phyloP scores from a whole-genome alignment of 2,329 filamentous ascomycete genomes.

The Alternaria longipes region DNA sequence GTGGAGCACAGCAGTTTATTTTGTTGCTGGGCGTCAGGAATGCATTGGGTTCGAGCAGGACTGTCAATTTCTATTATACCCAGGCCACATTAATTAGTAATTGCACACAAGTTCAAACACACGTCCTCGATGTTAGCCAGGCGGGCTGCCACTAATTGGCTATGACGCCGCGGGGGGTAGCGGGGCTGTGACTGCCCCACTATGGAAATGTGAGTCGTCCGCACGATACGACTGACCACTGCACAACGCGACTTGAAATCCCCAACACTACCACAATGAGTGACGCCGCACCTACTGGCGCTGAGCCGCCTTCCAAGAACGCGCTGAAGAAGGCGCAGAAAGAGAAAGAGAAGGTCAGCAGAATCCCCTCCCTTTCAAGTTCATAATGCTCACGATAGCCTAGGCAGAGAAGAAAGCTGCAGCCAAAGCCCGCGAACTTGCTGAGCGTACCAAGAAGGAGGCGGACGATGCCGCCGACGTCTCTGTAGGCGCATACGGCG shows the following conservation, averaged over 20 bases:
- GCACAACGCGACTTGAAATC: slow-evolving; percentile 8
- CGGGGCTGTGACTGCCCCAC: slow-evolving; percentile 33
- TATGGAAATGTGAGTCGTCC: slow-evolving; percentile 14
- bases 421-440: slow-evolving; percentile 61
- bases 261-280: slow-evolving; percentile 36
- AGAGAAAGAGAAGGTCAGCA: slow-evolving; percentile 52
- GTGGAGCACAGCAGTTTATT: slow-evolving; percentile 7
- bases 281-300: slow-evolving; percentile 38
- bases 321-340: slow-evolving; percentile 55
- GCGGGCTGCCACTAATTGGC: slow-evolving; percentile 1
- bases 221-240: slow-evolving; percentile 2
- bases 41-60: slow-evolving; percentile 7
- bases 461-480: slow-evolving; percentile 72
- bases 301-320: slow-evolving; percentile 51
- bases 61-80: slow-evolving; percentile 17
- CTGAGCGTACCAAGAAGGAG: slow-evolving; percentile 62
- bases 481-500: slow-evolving; percentile 82
- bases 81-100: slow-evolving; percentile 11
- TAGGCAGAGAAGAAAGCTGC: slow-evolving; percentile 54
- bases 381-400: slow-evolving; percentile 16
- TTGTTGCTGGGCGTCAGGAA: slow-evolving; percentile 6
- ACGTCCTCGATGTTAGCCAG: not conserved
- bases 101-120: slow-evolving; percentile 2
- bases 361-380: not conserved
- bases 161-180: slow-evolving; percentile 28